phyloP scores from a whole-genome alignment of 768 basidiomycete genomes.

The Dentipellis fragilis region DNA sequence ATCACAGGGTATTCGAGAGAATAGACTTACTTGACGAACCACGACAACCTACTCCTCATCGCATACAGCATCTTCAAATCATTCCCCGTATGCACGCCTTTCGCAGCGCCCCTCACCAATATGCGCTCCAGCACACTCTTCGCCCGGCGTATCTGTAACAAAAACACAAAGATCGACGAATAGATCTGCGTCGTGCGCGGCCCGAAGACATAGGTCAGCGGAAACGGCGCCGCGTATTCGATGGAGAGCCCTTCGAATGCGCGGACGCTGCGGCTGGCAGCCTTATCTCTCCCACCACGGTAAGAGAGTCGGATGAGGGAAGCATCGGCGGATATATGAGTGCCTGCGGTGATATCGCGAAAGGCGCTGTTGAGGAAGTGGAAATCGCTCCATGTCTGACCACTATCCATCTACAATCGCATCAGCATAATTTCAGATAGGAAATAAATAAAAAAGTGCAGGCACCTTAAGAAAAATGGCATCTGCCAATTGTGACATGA shows the following conservation, averaged over 20 bases:
- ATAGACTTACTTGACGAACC: conserved; percentile 73
- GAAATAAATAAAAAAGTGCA: background rate
- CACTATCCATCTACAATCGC: conserved; percentile 55
- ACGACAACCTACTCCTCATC: conserved; percentile 65
- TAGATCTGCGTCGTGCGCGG: conserved; percentile 47
- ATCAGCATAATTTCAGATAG: background rate
- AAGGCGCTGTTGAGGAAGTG: conserved; percentile 79
- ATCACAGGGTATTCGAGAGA: background rate
- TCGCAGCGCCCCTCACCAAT: conserved; percentile 43
- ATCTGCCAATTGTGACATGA: conserved; percentile 65
- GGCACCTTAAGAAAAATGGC: conserved; percentile 64
- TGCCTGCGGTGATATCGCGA: conserved; percentile 46
- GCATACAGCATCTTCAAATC: conserved; percentile 68
- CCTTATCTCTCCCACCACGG: conserved; percentile 37
- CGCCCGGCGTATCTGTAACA: conserved; percentile 66
- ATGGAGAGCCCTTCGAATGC: conserved; percentile 56
- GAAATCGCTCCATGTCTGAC: conserved; percentile 66
- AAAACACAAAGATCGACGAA: conserved; percentile 56
- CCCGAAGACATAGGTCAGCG: conserved; percentile 69
- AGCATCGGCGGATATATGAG: conserved; percentile 49
- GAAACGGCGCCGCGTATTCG: conserved; percentile 80
- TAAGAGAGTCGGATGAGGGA: conserved; percentile 67
- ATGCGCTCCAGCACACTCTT: conserved; percentile 65
- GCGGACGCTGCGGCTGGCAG: conserved; percentile 45
- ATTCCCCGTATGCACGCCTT: conserved; percentile 23